phyloP scores from a whole-genome alignment of 352 stramenopile genomes.

The Globisporangium echinulatum region DNA sequence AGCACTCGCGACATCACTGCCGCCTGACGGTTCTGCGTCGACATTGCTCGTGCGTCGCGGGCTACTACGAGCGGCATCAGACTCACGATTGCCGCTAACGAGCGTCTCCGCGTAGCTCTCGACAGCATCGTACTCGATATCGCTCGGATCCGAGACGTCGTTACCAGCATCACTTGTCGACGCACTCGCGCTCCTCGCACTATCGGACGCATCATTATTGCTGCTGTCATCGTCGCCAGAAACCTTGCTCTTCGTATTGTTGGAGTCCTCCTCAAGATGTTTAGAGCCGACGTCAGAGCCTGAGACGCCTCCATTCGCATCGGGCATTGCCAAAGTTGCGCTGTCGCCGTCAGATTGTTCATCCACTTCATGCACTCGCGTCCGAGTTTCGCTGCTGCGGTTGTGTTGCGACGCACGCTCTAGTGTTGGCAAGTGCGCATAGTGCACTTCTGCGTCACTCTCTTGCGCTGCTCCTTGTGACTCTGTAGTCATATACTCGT shows the following conservation, averaged over 20 bases:
- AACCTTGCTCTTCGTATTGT: not conserved
- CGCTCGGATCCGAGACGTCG: not conserved
- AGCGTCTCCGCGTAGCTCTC: not conserved
- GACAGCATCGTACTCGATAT: not conserved
- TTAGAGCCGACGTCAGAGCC: not conserved
- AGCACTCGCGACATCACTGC: not conserved
- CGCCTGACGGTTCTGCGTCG: not conserved
- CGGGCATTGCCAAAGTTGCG: not conserved
- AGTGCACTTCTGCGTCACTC: not conserved
- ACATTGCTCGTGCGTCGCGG: not conserved
- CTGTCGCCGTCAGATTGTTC: not conserved
- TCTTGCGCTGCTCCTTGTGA: not conserved
- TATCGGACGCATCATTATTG: not conserved
- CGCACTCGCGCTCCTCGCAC: conserved; percentile 1
- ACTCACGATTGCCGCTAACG: not conserved
- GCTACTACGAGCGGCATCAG: too few species aligned
- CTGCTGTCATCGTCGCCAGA: not conserved
- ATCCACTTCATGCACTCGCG: not conserved
- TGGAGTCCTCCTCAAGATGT: not conserved
- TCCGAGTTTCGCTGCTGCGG: not conserved
- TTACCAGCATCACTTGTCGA: not conserved
- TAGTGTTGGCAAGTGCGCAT: not conserved
- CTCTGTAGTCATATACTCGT: not conserved
- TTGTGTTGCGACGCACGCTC: not conserved
- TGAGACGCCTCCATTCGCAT: not conserved